Evolutionary conservation across 2,329 filamentous ascomycete species (phyloP).

Genomic region (Madurella fahalii): DNA sequence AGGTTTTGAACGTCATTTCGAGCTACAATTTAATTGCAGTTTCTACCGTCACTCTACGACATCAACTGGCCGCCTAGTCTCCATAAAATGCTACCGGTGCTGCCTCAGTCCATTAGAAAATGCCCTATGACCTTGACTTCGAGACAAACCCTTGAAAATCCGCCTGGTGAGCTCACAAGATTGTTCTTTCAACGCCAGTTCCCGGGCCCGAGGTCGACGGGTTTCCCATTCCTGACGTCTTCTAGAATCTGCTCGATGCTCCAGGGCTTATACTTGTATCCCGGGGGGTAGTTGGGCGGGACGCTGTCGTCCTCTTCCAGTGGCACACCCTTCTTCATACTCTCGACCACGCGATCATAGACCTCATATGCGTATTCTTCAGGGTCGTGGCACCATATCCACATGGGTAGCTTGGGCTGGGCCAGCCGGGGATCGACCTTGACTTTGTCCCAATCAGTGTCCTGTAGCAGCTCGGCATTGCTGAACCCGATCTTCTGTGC

Average conservation of each 20-base stretch:
- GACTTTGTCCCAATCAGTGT: conserved; percentile 35
- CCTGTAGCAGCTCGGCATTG: conserved; percentile 36
- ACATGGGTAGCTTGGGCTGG: conserved; percentile 34
- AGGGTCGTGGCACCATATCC: conserved; percentile 37
- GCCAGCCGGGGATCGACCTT: conserved; percentile 34
- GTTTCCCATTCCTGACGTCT: conserved; percentile 20
- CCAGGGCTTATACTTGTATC: conserved; percentile 27
- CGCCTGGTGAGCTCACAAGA: no score
- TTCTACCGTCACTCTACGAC: no score
- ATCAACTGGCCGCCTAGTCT: no score
- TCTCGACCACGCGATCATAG: conserved; percentile 32
- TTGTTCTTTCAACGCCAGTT: conserved; percentile 13
- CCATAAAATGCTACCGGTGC: no score
- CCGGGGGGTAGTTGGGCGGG: conserved; percentile 31
- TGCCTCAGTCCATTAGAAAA: no score
- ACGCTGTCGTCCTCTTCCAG: conserved; percentile 19
- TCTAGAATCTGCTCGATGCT: conserved; percentile 27
- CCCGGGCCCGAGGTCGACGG: conserved; percentile 19
- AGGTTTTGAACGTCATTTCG: no score
- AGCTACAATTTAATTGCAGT: no score
- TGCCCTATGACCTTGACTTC: no score
- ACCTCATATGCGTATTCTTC: conserved; percentile 36
- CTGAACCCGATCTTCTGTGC: conserved; percentile 38
- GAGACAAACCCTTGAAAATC: no score
- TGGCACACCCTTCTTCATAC: conserved; percentile 32